A percentile compares a stretch with the other conserved stretches of the same genome.
phyloP scores from a whole-genome alignment of 495 filamentous ascomycete genomes.

The Lineolata rhizophorae region DNA sequence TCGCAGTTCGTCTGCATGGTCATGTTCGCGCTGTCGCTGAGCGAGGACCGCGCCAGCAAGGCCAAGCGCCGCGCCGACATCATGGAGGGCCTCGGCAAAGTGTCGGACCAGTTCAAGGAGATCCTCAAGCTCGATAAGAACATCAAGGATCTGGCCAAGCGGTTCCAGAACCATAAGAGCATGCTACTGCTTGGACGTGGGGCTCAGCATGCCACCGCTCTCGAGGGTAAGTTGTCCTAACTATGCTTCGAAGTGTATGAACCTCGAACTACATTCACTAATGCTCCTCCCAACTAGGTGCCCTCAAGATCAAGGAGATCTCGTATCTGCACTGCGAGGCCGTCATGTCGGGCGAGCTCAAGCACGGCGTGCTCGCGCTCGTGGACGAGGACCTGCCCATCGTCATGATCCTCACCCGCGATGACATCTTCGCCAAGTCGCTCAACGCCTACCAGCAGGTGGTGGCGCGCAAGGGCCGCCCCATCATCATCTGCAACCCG shows the following conservation, averaged over 20 bases:
- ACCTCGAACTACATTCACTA: constrained; percentile 5
- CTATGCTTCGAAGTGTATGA: background rate
- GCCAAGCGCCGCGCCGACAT: constrained; percentile 83
- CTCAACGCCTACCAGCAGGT: constrained; percentile 98
- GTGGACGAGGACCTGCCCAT: constrained; percentile 97
- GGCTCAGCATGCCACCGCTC: constrained; percentile 87
- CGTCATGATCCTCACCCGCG: constrained; percentile 96
- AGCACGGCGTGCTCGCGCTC: constrained; percentile 91
- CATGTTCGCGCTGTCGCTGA: constrained; percentile 93
- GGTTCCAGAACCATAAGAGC: constrained; percentile 94
- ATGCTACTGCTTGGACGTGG: constrained; percentile 82
- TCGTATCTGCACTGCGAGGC: constrained; percentile 98
- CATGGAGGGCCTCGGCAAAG: constrained; percentile 70
- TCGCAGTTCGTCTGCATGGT: constrained; percentile 98
- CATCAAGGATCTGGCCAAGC: constrained; percentile 80
- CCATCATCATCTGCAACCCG: constrained; percentile 95
- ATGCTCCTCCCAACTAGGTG: constrained; percentile 29
- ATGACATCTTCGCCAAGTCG: constrained; percentile 89
- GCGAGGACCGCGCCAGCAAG: constrained; percentile 91
- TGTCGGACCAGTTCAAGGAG: constrained; percentile 80
- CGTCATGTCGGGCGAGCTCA: constrained; percentile 97
- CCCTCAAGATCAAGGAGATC: constrained; percentile 98
- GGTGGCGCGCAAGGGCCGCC: constrained; percentile 78
- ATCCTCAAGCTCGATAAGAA: constrained; percentile 74
- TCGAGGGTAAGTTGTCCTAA: constrained; percentile 45